A percentile compares a stretch with the other conserved stretches of the same genome.
Conservation (phyloP, 768 basidiomycete genomes). For the Collybiopsis confluens region DNA sequence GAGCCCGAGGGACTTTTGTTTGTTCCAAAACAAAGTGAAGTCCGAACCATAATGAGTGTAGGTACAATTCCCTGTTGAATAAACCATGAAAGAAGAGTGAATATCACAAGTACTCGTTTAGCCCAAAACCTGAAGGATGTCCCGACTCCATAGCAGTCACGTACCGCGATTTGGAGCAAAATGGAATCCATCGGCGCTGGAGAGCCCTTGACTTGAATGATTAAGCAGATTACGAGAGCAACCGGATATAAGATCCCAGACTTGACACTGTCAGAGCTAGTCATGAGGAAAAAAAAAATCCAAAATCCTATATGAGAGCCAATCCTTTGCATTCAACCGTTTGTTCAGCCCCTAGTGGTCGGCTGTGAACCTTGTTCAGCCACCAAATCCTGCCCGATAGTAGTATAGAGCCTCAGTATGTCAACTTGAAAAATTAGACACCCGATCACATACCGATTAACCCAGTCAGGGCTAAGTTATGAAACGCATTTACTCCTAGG, state of each 20-base stretch:
- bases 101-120: too few species aligned
- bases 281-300: too few species aligned
- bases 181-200: conserved; percentile 1
- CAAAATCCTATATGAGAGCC: too few species aligned
- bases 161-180: conserved; percentile 4
- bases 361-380: background rate
- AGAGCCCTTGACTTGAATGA: conserved; percentile 1
- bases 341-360: background rate
- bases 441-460: background rate
- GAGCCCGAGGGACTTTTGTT: background rate
- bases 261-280: background rate
- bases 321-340: background rate
- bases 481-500: background rate
- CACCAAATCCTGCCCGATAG: conserved; percentile 2
- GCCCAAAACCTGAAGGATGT: too few species aligned
- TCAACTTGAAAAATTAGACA: background rate
- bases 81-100: background rate
- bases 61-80: background rate
- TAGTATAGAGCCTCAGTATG: background rate
- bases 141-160: too few species aligned
- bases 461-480: background rate
- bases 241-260: conserved; percentile 3
- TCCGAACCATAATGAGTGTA: conserved; percentile 1
- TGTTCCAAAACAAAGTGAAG: background rate
- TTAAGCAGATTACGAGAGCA: conserved; percentile 4